Base-by-base conservation (phyloP, 306 rosid species). In the Luffa acutangula region DNA sequence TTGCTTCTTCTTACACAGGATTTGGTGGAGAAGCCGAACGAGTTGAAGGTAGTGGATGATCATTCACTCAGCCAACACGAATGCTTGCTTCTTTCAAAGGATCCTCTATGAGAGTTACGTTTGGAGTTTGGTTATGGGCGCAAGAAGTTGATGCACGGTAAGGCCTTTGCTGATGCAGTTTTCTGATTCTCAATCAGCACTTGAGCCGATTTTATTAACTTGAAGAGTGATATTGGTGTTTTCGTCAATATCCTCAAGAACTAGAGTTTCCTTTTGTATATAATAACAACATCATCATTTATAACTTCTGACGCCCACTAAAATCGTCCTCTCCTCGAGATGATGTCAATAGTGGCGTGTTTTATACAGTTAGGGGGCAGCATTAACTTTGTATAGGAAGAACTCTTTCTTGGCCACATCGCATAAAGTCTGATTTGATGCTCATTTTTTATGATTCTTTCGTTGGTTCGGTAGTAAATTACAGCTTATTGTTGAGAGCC, bases 351-450 rank as follows among this genome's bases (percentile, higher is more conserved):
- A 77, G 49, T 77, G 71, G 37, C 54, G 64, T n/a, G 43, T 56
- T 56, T 56, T 53, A 75, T 53, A 67, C 34, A 54, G 11, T n/a
- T 3, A 4, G 80, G 53, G 41, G 80, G 41, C 41, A 21, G 43
- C 69, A 77, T 58, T 77, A 58, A 77, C 70, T 59, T 59, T 77
- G 80, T 77, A 77, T 59, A 77, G 80, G 13, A 21, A 59, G 3
- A 41, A 77, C 67, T 3, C 49, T 77, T 58, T 57, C 65, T 58
- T 21, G 54, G 39, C 53, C 18, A 3, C 13, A 77, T 41, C 39
- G 51, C 56, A 58, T 59, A 58, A 77, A 39, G 51, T 59, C 25
- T 59, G 71, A 77, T 57, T 59, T 42, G 64, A 43, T 56, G 53
- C 10, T 49, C 7, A 57, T 57, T 37, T 9, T 15, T 31, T 56